Base-by-base conservation (phyloP, 352 stramenopile species). In the Phytophthora capsici region DNA sequence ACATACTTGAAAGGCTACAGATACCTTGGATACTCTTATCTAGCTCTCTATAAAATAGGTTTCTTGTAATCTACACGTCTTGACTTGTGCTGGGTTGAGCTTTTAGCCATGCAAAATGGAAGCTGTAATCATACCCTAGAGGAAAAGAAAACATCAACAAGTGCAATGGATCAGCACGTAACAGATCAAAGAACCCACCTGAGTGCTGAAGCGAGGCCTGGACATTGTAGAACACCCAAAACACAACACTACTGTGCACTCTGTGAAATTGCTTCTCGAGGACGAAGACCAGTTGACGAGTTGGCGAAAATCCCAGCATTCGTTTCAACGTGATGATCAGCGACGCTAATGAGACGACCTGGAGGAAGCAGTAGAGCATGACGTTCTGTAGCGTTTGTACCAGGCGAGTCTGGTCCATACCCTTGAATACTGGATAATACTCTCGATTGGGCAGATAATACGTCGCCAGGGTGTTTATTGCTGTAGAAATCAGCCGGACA, bases 201-300 rank as follows among this genome's bases (percentile, higher is more conserved):
- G 25, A 34, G 43, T 64, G 57, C 12, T 34, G 5, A 10, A 53
- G 20, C 2, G 48, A 38, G 2, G 37, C n/a, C 7, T 76, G 69
- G 0, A 75, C 49, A 25, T 69, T 71, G 46, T 76, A 75, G 7
- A 70, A 49, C 13, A 84, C 50, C 75, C 75, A 84, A 26, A 77
- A 69, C 6, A 73, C 20, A 14, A 85, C 40, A 17, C 62, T 71
- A 23, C n/a, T 47, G 26, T 79, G 76, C 7, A 78, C 40, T 10
- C 72, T 23, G 20, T 16, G 26, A 30, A 46, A 57, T 22, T 85
- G 70, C 20, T 61, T 69, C 3, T 69, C 53, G 16, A 86, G 51
- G n/a, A 84, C 67, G 22, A 88, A 85, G 8, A 66, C 63, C 6
- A 80, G 28, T 32, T 80, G 73, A 9, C 52, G 43, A 25, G 77